Base-by-base conservation (phyloP, 2,329 filamentous ascomycete species). In the Leptographium procerum region DNA sequence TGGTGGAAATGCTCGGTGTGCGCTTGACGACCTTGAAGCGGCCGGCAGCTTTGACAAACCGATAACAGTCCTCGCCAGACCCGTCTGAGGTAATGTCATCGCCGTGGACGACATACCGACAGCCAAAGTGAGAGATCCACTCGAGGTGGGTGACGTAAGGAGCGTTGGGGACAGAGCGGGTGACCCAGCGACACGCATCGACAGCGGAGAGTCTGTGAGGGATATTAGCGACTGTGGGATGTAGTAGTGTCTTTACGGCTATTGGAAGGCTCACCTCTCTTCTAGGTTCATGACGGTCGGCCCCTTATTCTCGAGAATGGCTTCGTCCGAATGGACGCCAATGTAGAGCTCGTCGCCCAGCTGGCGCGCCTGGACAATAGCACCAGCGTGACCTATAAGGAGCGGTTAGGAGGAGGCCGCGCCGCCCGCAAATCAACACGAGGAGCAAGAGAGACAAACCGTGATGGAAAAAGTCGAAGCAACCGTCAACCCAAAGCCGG, bases 381-480 rank as follows among this genome's bases (percentile, higher is more conserved):
- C 94, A 61, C 94, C 94, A 6, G 94, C 94, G 76, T 99, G 94
- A 67, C 94, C 89, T 92, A 67, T 7, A 34, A 19, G 45, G 48
- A 34, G 9, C 34, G 14, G 14, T 28, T 22, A 58, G 40, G n/a
- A 58, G 40, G n/a, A 28, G 36, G 19, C 40, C 19, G 13, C 4
- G 19, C 3, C 19, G 19, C 40, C 22, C 14, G 16, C 13, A 29
- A 14, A 50, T 10, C 13, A n/a, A 14, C 5, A 5, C 29, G 29
- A 1, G n/a, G 10, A 14, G 16, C 16, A 36, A 40, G n/a, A 40
- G 16, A 31, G 28, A 55, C 75, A 64, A 72, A 90, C 89, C 94
- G 71, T 97, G 94, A 72, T 99, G 94, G 75, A 91, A 95, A 74
- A 99, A 99, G 77, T 99, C 94, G 76, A 96, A 99, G 79, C 94